phyloP scores from a whole-genome alignment of 2,329 filamentous ascomycete genomes.

The Scedosporium boydii region DNA sequence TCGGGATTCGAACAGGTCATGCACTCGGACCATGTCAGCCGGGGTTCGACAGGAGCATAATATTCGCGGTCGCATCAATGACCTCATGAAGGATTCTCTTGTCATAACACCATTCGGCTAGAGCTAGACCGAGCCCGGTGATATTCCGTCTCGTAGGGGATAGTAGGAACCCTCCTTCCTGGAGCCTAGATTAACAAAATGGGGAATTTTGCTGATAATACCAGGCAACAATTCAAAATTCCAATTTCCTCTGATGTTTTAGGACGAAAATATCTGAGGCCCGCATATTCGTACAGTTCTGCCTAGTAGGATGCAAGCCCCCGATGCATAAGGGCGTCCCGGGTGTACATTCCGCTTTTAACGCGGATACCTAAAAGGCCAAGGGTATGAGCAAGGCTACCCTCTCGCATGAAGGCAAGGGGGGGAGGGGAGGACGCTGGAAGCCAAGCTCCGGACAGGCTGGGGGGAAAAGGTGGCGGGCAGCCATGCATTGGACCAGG shows the following conservation, averaged over 20 bases:
- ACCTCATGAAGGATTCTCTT: too few relatives aligned
- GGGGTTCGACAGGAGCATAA: too few relatives aligned
- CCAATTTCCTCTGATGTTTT: too few relatives aligned
- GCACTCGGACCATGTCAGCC: not conserved
- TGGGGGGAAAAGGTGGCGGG: not conserved
- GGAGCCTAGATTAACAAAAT: too few relatives aligned
- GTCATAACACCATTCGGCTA: too few relatives aligned
- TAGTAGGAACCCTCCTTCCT: too few relatives aligned
- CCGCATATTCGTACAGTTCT: not conserved
- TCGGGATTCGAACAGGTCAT: not conserved
- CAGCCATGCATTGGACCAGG: not conserved
- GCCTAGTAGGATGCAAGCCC: not conserved
- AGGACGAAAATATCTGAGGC: not conserved
- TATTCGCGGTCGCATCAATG: too few relatives aligned
- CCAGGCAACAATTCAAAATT: too few relatives aligned
- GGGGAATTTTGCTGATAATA: too few relatives aligned
- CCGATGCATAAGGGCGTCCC: not conserved
- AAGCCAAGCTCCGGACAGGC: not conserved
- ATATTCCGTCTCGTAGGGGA: too few relatives aligned
- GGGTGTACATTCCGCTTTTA: not conserved
- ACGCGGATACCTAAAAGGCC: not conserved
- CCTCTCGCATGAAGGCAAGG: not conserved
- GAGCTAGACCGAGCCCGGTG: too few relatives aligned
- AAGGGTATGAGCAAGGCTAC: not conserved
- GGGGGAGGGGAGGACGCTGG: not conserved